Percentiles rank a stretch among this genome's conserved stretches.
Evolutionary conservation across 75 land plant genomes (phyloP).

Genomic region (Isoetes taiwanensis): DNA sequence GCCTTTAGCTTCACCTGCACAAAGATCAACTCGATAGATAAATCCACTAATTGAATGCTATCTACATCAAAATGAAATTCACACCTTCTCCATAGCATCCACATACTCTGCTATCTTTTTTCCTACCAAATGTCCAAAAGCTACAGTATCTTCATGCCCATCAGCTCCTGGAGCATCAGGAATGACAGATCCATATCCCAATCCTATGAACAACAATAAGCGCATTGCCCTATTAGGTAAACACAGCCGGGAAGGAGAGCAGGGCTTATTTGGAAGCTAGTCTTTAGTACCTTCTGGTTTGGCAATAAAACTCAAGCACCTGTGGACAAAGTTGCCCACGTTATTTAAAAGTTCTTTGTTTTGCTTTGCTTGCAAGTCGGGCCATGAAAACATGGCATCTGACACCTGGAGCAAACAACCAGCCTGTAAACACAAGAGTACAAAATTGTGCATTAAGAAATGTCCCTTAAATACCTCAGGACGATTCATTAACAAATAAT

Average conservation of each 20-base stretch:
- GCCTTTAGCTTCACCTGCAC: constrained; percentile 79
- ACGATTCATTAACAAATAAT: constrained; percentile 82
- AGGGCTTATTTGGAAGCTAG: background rate
- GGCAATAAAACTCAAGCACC: constrained; percentile 72
- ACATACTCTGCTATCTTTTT: constrained; percentile 57
- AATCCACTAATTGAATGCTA: background rate
- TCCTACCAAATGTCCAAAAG: constrained; percentile 37
- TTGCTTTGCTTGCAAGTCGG: constrained; percentile 80
- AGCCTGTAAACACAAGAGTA: background rate
- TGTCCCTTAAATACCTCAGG: constrained; percentile 56
- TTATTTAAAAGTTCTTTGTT: constrained; percentile 80
- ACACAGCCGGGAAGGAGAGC: background rate
- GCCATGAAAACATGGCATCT: constrained; percentile 88
- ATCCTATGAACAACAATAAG: background rate
- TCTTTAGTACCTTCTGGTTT: constrained; percentile 56
- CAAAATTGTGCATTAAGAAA: background rate
- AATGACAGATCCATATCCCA: constrained; percentile 58
- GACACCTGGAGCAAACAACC: constrained; percentile 45
- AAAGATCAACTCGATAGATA: background rate
- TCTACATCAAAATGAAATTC: background rate
- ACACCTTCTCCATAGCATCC: constrained; percentile 94
- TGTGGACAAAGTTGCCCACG: constrained; percentile 81
- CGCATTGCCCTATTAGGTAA: background rate
- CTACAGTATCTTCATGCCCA: constrained; percentile 41
- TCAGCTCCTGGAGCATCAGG: constrained; percentile 65